Conservation (phyloP, 73 alveolate genomes). For the Tetrahymena elliotti region DNA sequence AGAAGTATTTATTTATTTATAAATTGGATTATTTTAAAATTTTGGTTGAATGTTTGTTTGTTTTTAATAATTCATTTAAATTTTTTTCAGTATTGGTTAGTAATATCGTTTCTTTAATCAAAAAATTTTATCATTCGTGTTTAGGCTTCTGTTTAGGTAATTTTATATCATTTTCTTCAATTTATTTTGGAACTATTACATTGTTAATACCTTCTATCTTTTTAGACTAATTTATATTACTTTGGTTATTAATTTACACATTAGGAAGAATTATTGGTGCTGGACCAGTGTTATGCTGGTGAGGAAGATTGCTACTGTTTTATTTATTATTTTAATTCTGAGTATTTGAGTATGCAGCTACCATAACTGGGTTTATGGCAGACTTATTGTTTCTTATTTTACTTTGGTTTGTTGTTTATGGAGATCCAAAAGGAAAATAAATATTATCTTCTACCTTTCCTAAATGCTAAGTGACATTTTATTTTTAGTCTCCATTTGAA, state of each 20-base stretch:
- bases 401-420: background rate
- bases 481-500: background rate
- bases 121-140: background rate
- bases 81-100: background rate
- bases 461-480: background rate
- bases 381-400: background rate
- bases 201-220: background rate
- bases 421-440: background rate
- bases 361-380: background rate
- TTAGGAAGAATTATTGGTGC: background rate
- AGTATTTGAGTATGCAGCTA: background rate
- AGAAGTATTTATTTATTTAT: background rate
- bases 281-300: background rate
- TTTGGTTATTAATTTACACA: background rate
- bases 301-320: background rate
- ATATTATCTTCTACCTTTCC: background rate
- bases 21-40: too few species aligned
- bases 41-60: background rate
- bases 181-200: background rate
- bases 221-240: background rate
- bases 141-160: background rate
- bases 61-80: background rate
- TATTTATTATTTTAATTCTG: background rate
- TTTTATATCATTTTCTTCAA: background rate
- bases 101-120: background rate